Evolutionary conservation across 805 yeast species (phyloP), one percentile per base, ranked within the genome.

Genomic region (Yarrowia sp.): DNA sequence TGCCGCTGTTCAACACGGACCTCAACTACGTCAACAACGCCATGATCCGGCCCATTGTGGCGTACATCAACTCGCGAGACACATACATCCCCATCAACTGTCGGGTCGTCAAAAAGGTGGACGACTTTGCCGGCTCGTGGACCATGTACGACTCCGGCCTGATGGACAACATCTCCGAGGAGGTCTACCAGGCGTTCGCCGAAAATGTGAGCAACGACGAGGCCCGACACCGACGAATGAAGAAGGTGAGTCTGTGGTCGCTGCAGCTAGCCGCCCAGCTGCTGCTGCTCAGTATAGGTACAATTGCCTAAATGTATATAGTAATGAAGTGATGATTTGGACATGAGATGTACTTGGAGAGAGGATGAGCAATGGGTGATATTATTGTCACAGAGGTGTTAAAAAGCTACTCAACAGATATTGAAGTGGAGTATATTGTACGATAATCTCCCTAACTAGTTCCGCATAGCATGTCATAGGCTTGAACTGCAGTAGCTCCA

Each of bases 101-200:
- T 75, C 86, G 92, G 4, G 87, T 95, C 9, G 89, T 89, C 42
- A 95, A 95, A 76, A 84, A 86, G 55, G 79, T 92, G 26, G 81
- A 82, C 36, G 99, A 95, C 75, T 95, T 95, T 77, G 92, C 91
- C 74, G 99, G 99, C 0, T 86, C 97, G 8, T 95, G 99, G 99
- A 94, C 99, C 0, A 83, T 92, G 2, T 95, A 92, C 77, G 99
- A 95, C 76, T 89, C 95, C 36, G 82, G 89, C 66, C 81, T 95
- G 70, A 92, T 94, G 97, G 95, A 90, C 75, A 98, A 94, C 75
- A 82, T 95, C 64, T 89, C 95, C 38, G 88, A 88, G 40, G 96
- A 91, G 72, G 95, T 94, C 5, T 94, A 94, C 78, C 92, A 92
- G 72, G 92, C 95, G 16, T 92, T 95, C 79, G 97, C 89, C 2